A percentile compares a stretch with the other conserved stretches of the same genome.
These are phyloP conservation scores for Celoporthe dispersa DNA, from an alignment of 2,329 filamentous ascomycete genomes.

Conservation along the genomic window DNA sequence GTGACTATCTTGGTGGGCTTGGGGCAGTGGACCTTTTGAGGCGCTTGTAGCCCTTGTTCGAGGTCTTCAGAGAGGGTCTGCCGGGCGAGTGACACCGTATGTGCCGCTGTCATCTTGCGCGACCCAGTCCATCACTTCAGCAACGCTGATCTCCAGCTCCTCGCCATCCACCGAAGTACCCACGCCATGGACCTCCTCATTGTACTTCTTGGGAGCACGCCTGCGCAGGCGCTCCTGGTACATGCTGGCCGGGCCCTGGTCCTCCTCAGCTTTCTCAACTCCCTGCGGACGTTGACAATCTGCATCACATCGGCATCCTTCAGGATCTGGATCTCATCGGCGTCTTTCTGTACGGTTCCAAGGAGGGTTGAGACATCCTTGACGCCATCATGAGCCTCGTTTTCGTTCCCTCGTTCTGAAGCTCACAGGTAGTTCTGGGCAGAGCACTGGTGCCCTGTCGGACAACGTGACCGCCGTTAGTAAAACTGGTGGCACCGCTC, in stretches of 20 bases:
- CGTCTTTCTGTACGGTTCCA: background rate
- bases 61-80: background rate
- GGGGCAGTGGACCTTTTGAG: background rate
- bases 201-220: background rate
- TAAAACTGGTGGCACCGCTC: background rate
- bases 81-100: background rate
- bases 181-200: background rate
- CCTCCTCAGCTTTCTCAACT: background rate
- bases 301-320: background rate
- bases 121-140: background rate
- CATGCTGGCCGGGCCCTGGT: background rate
- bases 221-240: background rate
- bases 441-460: background rate
- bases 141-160: background rate
- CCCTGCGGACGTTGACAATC: background rate
- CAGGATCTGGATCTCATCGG: background rate
- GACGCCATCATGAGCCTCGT: background rate
- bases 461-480: background rate
- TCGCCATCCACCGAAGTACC: background rate
- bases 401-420: background rate
- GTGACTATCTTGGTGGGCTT: constrained; percentile 5
- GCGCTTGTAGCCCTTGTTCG: background rate
- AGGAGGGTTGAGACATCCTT: background rate
- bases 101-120: background rate
- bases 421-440: background rate